phyloP scores from a whole-genome alignment of 169 alveolate genomes.

The Plasmodium coatneyi region DNA sequence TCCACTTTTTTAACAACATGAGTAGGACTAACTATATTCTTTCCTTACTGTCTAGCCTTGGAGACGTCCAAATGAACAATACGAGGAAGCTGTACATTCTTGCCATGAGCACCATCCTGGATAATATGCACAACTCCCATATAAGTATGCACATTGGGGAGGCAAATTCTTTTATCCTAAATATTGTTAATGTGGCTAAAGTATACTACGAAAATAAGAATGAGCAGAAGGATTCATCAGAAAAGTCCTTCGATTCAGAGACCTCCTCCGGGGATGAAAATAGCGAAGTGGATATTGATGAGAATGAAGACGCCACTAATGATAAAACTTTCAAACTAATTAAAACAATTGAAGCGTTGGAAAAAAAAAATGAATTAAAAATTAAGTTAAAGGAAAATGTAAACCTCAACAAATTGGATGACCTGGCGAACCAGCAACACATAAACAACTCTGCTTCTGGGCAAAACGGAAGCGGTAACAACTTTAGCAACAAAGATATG shows the following conservation, averaged over 20 bases:
- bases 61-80: conserved; percentile 28
- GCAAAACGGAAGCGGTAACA: not conserved
- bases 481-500: not conserved
- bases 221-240: conserved; percentile 2
- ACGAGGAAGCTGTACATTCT: conserved; percentile 45
- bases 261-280: conserved; percentile 60
- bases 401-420: conserved; percentile 8
- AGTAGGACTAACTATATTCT: conserved; percentile 34
- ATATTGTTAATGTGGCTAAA: conserved; percentile 42
- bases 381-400: conserved; percentile 53
- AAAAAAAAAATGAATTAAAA: conserved; percentile 65
- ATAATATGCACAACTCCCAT: conserved; percentile 33
- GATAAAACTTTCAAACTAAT: conserved; percentile 65
- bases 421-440: not conserved
- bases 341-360: conserved; percentile 73
- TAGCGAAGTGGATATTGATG: conserved; percentile 69
- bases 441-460: not conserved
- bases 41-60: conserved; percentile 13
- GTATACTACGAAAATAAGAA: conserved; percentile 30
- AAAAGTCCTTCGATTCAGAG: conserved; percentile 59
- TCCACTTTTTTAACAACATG: conserved; percentile 36
- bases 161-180: conserved; percentile 28
- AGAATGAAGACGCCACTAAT: conserved; percentile 71
- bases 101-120: conserved; percentile 62
- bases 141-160: conserved; percentile 46